Conservation (phyloP, 202 grass and related monocot species). For the Brachypodium distachyon region DNA sequence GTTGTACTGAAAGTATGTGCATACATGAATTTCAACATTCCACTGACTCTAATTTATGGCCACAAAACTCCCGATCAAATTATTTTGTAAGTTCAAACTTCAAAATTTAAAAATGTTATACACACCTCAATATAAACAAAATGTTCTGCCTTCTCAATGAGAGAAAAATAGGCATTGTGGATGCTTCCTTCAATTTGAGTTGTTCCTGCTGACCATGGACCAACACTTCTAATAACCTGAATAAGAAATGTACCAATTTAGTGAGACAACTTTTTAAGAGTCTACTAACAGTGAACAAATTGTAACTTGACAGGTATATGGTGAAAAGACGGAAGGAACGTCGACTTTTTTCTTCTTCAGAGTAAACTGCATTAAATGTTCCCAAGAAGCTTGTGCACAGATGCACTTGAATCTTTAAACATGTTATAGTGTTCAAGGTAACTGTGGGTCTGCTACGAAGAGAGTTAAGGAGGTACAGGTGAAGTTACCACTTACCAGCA, state of each 20-base stretch:
- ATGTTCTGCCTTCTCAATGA: constrained; percentile 89
- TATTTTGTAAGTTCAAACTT: too few relatives aligned
- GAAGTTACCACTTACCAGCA: constrained; percentile 26
- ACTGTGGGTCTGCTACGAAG: constrained; percentile 10
- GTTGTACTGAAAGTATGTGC: neutral
- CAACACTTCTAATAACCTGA: constrained; percentile 88
- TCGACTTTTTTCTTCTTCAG: neutral
- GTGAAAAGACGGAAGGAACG: constrained; percentile 15
- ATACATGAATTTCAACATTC: neutral
- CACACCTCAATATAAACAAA: constrained; percentile 92
- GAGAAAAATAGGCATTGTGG: constrained; percentile 74
- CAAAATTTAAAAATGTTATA: too few relatives aligned
- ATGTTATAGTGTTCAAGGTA: neutral
- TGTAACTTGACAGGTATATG: constrained; percentile 24
- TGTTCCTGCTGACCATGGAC: constrained; percentile 92
- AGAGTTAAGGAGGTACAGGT: constrained; percentile 32
- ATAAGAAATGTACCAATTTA: too few relatives aligned
- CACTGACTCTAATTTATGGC: neutral
- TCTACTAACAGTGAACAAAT: neutral
- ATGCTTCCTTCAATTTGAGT: constrained; percentile 94
- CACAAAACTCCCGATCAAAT: neutral
- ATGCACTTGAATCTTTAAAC: neutral
- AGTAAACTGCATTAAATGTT: neutral
- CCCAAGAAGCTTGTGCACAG: neutral
- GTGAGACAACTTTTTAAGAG: too few relatives aligned